Evolutionary conservation across 1,284 basidiomycete species (phyloP).

Genomic region (Ustilago loliicola): DNA sequence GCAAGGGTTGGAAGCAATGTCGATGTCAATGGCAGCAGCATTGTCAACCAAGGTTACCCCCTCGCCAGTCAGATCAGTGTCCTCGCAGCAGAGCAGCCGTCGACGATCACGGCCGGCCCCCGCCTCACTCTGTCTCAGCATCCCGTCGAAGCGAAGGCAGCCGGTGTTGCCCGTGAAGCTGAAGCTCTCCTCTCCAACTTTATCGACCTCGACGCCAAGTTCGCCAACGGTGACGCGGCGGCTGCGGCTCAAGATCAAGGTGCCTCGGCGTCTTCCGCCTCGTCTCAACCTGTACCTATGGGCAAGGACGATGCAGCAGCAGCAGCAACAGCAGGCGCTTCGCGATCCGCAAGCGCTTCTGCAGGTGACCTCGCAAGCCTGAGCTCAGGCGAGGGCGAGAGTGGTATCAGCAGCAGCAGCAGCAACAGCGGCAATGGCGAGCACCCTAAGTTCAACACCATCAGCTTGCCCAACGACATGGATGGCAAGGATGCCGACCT

Average conservation of each 20-base stretch:
- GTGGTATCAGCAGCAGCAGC: conserved; percentile 21
- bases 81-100: conserved; percentile 36
- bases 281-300: conserved; percentile 50
- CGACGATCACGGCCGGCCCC: conserved; percentile 42
- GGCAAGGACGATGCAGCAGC: conserved; percentile 34
- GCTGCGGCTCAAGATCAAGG: conserved; percentile 49
- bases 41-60: conserved; percentile 45
- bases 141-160: conserved; percentile 36
- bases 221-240: conserved; percentile 47
- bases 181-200: conserved; percentile 57
- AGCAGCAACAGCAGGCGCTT: conserved; percentile 33
- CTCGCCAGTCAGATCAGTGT: conserved; percentile 33
- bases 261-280: conserved; percentile 48
- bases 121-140: conserved; percentile 34
- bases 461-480: conserved; percentile 24
- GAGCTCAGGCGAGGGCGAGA: conserved; percentile 29
- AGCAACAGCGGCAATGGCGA: conserved; percentile 8
- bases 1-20: conserved; percentile 38
- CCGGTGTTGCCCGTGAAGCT: conserved; percentile 53
- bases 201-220: conserved; percentile 52
- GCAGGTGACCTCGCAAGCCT: conserved; percentile 47
- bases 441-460: conserved; percentile 32
- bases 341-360: conserved; percentile 42
- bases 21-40: conserved; percentile 64
- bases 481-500: conserved; percentile 25